Percentiles rank a stretch among this genome's conserved stretches.
phyloP scores from a whole-genome alignment of 768 basidiomycete species.

The Lactifluus piperatus region DNA sequence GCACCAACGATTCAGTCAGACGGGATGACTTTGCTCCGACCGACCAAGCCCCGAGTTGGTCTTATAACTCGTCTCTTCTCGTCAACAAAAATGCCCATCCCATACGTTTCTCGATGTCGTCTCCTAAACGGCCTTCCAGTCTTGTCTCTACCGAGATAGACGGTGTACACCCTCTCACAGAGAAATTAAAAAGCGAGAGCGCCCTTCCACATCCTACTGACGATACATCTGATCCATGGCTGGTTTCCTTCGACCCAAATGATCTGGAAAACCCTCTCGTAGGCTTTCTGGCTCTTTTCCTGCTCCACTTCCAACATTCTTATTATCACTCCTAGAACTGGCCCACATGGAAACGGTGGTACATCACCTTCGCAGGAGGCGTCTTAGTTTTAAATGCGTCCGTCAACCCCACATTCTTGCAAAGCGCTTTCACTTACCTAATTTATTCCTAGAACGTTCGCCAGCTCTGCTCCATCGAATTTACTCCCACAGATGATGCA shows the following conservation, averaged over 20 bases:
- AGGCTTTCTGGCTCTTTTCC: constrained; percentile 3
- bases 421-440: not conserved
- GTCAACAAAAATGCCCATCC: not conserved
- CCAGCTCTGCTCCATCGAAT: constrained; percentile 50
- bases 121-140: not conserved
- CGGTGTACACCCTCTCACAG: not conserved
- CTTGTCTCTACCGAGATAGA: constrained; percentile 9
- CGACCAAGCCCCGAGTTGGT: not conserved
- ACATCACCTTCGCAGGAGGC: constrained; percentile 40
- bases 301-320: not conserved
- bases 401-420: constrained; percentile 20
- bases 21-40: not conserved
- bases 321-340: constrained; percentile 36
- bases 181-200: not conserved
- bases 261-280: constrained; percentile 15
- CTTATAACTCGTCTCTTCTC: not conserved
- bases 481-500: constrained; percentile 36
- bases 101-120: constrained; percentile 1
- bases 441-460: constrained; percentile 41
- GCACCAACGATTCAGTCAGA: constrained; percentile 8
- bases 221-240: constrained; percentile 13
- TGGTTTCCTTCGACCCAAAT: constrained; percentile 12
- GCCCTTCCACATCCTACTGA: not conserved
- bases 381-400: constrained; percentile 49
- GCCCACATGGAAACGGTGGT: constrained; percentile 40